Evolutionary conservation across 306 rosid genomes (phyloP), one percentile per base, ranked within the genome.

Genomic region (Medicago truncatula): DNA sequence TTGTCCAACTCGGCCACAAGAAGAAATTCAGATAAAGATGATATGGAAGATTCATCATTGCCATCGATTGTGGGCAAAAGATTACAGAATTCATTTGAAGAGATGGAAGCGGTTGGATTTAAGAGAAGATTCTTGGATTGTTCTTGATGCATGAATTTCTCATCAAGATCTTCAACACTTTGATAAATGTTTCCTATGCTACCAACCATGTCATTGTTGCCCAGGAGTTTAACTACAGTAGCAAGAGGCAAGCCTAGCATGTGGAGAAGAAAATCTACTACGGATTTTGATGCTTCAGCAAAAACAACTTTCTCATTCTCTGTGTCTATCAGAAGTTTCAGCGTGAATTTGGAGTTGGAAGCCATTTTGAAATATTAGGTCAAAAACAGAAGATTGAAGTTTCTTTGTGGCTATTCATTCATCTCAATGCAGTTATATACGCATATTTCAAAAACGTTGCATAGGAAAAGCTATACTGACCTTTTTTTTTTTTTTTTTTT

Each of bases 271-370:
- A 90, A 83, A 43, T 85, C 89, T 6, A 62, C 5, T 2, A 85
- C 86, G 0, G 54, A 49, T 31, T 88, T 90, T 0, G 86, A 78
- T 0, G 89, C 86, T 78, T 90, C 92, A 0, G 85, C 96, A 8
- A 74, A 88, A 0, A 86, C 50, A 6, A 88, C 78, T 72, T 38
- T 83, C 0, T 82, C 15, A 0, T 62, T 11, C 6, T 75, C 77
- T 9, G 68, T 8, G 56, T 90, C 89, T 0, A 88, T 28, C 0
- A 88, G 70, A 49, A 88, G 85, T 34, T 85, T 89, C 25, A 85
- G 0, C 1, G 63, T 77, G 14, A 81, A 2, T 25, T 67, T 43
- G n/a, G 86, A 56, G 15, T 17, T 18, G 4, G 62, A 56, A 20
- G 31, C 14, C 62, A 56, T 56, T 56, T 56, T 56, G 62, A 56